These are phyloP conservation scores for Alloteropsis angusta DNA, from an alignment of 202 grass and related monocot species.

Conservation along the genomic window DNA sequence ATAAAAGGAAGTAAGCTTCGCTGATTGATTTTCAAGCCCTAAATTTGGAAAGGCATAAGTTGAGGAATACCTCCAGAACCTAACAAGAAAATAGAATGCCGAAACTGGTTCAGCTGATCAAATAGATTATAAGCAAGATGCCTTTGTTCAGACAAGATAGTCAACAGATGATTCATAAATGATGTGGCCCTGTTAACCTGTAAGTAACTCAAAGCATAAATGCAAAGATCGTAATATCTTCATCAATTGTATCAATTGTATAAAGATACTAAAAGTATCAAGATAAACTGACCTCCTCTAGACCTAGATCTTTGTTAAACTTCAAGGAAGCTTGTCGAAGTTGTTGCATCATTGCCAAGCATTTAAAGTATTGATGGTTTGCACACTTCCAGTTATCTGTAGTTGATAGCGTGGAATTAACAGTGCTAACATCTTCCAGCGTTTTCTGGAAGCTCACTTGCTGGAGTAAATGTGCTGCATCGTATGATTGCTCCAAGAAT, in stretches of 20 bases:
- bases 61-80: constrained; percentile 44
- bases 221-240: neutral
- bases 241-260: neutral
- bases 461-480: constrained; percentile 65
- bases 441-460: constrained; percentile 28
- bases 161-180: constrained; percentile 54
- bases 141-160: constrained; percentile 52
- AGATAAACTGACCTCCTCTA: constrained; percentile 53
- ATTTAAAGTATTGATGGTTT: constrained; percentile 74
- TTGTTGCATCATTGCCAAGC: constrained; percentile 63
- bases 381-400: constrained; percentile 51
- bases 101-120: constrained; percentile 37
- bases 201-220: constrained; percentile 33
- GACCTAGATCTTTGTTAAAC: constrained; percentile 81
- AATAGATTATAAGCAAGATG: constrained; percentile 40
- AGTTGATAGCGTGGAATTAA: constrained; percentile 26
- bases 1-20: neutral
- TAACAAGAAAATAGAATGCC: constrained; percentile 31
- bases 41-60: constrained; percentile 2
- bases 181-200: constrained; percentile 57
- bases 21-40: neutral
- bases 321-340: constrained; percentile 58
- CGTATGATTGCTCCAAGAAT: constrained; percentile 71
- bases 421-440: constrained; percentile 24
- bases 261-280: neutral